Conservation (phyloP, 495 filamentous ascomycete genomes). For the Aspergillus biplanus region DNA sequence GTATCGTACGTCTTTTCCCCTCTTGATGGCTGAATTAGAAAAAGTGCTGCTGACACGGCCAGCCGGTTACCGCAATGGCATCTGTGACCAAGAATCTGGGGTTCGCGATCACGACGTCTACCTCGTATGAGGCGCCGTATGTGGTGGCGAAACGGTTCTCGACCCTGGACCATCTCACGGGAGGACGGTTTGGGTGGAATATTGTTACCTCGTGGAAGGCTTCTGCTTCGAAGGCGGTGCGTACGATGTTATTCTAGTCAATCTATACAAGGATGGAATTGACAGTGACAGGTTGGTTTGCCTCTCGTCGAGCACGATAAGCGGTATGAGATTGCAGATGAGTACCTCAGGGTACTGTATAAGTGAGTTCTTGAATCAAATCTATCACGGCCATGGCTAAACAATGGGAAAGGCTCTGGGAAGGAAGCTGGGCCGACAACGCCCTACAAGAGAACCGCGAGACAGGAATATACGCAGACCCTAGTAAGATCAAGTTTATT, state of each 20-base stretch:
- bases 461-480: constrained; percentile 56
- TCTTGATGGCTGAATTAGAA: neutral
- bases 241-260: constrained; percentile 49
- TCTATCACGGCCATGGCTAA: too few relatives aligned
- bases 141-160: constrained; percentile 61
- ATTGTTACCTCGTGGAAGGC: constrained; percentile 66
- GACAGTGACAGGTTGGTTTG: too few relatives aligned
- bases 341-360: constrained; percentile 61
- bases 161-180: constrained; percentile 63
- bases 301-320: too few relatives aligned
- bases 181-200: constrained; percentile 65
- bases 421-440: constrained; percentile 61
- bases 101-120: constrained; percentile 54
- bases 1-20: constrained; percentile 47
- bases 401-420: constrained; percentile 57
- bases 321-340: constrained; percentile 51
- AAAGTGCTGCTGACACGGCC: constrained; percentile 16
- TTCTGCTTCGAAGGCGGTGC: constrained; percentile 57
- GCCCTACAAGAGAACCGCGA: constrained; percentile 52
- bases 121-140: constrained; percentile 61
- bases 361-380: constrained; percentile 40
- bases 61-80: constrained; percentile 54
- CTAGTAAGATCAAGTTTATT: constrained; percentile 57
- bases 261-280: too few relatives aligned
- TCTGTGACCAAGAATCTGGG: constrained; percentile 50